A percentile compares a stretch with the other conserved stretches of the same genome.
Evolutionary conservation across 1,284 basidiomycete genomes (phyloP).

Genomic region (Tremellales sp.): DNA sequence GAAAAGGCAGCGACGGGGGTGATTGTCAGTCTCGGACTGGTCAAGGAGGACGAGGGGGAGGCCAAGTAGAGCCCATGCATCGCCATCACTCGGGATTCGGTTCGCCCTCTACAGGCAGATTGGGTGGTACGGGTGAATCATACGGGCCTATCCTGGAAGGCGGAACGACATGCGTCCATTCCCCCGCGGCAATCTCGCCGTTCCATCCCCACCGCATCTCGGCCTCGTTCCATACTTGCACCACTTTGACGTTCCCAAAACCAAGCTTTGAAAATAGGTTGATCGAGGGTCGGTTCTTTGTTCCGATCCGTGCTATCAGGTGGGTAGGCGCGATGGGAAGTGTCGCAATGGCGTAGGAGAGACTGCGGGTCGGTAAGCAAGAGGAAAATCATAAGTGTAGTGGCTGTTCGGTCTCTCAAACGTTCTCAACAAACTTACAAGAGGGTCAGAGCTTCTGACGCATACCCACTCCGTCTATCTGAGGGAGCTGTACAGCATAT

Average conservation of each 20-base stretch:
- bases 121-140: conserved; percentile 7
- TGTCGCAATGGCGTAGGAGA: conserved; percentile 36
- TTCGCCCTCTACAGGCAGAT: neutral
- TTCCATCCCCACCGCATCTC: conserved; percentile 57
- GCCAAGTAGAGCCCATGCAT: conserved; percentile 9
- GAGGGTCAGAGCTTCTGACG: conserved; percentile 61
- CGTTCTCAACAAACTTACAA: conserved; percentile 45
- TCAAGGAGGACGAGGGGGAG: conserved; percentile 54
- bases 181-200: conserved; percentile 11
- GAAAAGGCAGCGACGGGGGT: conserved; percentile 70
- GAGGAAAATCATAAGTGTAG: neutral
- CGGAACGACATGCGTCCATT: conserved; percentile 5
- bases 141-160: conserved; percentile 20
- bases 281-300: conserved; percentile 57
- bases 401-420: neutral
- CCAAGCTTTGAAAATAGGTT: conserved; percentile 65
- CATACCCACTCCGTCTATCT: conserved; percentile 60
- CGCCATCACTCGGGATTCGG: neutral
- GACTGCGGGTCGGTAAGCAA: conserved; percentile 30
- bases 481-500: conserved; percentile 1
- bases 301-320: conserved; percentile 59
- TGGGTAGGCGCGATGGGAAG: conserved; percentile 22
- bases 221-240: conserved; percentile 68
- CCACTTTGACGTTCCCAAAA: conserved; percentile 61
- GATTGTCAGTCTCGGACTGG: conserved; percentile 68